Conservation (phyloP, 225 moss, liverwort and hornwort species). For the Sphagnum contortum region DNA sequence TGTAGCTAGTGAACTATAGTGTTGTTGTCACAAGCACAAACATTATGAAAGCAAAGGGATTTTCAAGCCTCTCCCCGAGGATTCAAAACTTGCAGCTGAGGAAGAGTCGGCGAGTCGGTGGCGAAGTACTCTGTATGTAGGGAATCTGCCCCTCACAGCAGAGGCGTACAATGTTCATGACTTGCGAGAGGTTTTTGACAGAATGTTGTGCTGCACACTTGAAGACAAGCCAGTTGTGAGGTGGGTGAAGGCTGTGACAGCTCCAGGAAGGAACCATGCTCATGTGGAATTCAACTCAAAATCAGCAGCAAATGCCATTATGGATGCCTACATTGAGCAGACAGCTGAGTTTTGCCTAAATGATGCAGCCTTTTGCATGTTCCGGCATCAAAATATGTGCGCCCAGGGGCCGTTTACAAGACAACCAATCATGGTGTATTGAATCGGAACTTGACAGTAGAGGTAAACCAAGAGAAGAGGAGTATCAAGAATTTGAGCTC, state of each 20-base stretch:
- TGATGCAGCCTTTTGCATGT: conserved; percentile 5
- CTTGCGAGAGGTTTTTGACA: conserved; percentile 2
- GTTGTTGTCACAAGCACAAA: no score
- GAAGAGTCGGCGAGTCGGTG: neutral
- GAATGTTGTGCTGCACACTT: neutral
- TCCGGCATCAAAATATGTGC: conserved; percentile 10
- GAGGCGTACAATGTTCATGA: conserved; percentile 3
- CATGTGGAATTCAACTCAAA: conserved; percentile 6
- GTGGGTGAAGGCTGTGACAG: conserved; percentile 5
- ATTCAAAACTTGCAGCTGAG: neutral
- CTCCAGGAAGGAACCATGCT: conserved; percentile 6
- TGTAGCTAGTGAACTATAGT: no score
- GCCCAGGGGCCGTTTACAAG: conserved; percentile 10
- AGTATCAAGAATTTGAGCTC: neutral
- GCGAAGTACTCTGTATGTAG: conserved; percentile 5
- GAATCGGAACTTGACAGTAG: neutral
- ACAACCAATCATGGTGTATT: neutral
- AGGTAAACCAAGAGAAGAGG: neutral
- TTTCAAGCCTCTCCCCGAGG: neutral
- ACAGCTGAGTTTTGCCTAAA: conserved; percentile 3
- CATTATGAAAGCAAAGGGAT: no score
- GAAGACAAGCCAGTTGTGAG: neutral
- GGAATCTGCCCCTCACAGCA: conserved; percentile 1
- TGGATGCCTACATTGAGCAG: conserved; percentile 9
- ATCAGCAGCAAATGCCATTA: conserved; percentile 3